phyloP scores from a whole-genome alignment of 306 rosid genomes.

The Dalbergia cultrata region DNA sequence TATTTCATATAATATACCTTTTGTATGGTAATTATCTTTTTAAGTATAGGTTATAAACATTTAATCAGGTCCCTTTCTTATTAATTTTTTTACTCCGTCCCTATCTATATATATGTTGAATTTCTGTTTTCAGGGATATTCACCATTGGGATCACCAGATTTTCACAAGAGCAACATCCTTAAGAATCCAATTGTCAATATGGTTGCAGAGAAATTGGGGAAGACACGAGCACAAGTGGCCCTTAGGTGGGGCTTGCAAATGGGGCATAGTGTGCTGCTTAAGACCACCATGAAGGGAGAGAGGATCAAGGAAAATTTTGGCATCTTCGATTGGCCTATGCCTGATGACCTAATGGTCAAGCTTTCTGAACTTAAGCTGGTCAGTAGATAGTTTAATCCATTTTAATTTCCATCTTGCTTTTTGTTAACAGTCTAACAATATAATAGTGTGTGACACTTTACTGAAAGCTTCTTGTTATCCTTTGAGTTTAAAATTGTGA shows the following conservation, averaged over 20 bases:
- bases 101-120: neutral
- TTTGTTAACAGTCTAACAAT: neutral
- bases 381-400: conserved; percentile 34
- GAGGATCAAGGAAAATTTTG: conserved; percentile 64
- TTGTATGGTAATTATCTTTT: too few species aligned
- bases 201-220: conserved; percentile 64
- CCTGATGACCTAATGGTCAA: conserved; percentile 52
- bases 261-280: conserved; percentile 77
- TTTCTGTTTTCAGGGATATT: conserved; percentile 58
- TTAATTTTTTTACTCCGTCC: too few species aligned
- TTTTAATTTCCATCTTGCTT: neutral
- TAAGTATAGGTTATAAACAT: too few species aligned
- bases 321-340: conserved; percentile 70
- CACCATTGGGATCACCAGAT: conserved; percentile 73
- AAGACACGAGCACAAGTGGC: conserved; percentile 81
- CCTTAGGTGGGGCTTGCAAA: conserved; percentile 79
- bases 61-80: too few species aligned
- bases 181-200: conserved; percentile 50
- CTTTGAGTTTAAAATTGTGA: too few species aligned
- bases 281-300: conserved; percentile 71
- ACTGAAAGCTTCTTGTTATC: too few species aligned
- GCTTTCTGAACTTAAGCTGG: conserved; percentile 66
- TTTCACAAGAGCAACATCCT: conserved; percentile 53
- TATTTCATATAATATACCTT: too few species aligned
- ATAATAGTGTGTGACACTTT: too few species aligned